Conservation (phyloP, 129 eudicot species). For the Oenanthe sinensis region DNA sequence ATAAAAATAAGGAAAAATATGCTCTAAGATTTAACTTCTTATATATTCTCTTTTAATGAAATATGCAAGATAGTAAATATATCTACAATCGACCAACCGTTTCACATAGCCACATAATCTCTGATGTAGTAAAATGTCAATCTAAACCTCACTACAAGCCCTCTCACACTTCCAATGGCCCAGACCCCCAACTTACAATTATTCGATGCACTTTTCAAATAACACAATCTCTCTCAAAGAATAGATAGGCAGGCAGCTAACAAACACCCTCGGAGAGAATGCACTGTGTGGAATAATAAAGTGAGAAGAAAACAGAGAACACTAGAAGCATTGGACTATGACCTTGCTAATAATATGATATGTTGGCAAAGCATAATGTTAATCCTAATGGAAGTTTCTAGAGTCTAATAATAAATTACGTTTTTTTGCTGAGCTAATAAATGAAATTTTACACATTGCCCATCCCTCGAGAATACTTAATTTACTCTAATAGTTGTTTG, state of each 20-base stretch:
- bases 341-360: background rate
- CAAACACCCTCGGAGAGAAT: background rate
- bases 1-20: background rate
- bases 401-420: background rate
- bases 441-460: background rate
- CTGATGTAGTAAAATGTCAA: background rate
- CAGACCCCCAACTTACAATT: background rate
- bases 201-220: background rate
- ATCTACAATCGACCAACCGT: background rate
- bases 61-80: too few relatives aligned
- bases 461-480: background rate
- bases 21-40: too few relatives aligned
- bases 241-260: background rate
- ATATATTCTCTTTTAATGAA: too few relatives aligned
- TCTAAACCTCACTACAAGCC: background rate
- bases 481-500: background rate
- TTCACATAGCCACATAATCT: background rate
- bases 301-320: background rate
- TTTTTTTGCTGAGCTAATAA: background rate
- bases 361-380: background rate
- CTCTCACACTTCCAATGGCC: too few relatives aligned
- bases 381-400: background rate
- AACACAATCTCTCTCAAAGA: background rate
- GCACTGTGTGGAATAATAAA: background rate
- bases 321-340: background rate